Base-by-base conservation (phyloP, 1,284 basidiomycete species). In the Cryptococcus deneoformans region DNA sequence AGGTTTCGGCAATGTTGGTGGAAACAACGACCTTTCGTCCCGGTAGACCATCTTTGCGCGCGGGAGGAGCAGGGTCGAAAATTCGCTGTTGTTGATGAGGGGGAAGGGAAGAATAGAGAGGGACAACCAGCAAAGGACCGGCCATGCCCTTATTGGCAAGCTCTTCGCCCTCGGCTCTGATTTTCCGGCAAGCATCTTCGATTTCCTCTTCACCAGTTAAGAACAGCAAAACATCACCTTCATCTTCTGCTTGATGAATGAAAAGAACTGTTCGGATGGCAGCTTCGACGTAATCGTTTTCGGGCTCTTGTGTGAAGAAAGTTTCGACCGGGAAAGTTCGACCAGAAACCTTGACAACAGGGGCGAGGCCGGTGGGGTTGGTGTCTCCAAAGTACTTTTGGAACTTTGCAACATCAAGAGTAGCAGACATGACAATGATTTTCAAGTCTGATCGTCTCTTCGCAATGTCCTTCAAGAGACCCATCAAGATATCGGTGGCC, bases 131-230 rank as follows among this genome's bases (percentile, higher is more conserved):
- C 44, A 98, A 78, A 0, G 92, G 92, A 1, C 95, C 93, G 35
- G 94, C 87, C 60, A 86, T 82, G 48, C 86, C 84, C 62, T 86
- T 83, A 64, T 84, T 84, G 34, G 83, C 60, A 1, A 94, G 79
- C 56, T 92, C 87, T 59, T 94, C 92, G 0, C 87, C 89, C 71
- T 97, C 93, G 0, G 88, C 79, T 68, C 90, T 89, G 73, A 98
- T 95, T 77, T 96, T 95, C 39, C 90, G 81, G 74, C 95, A 98
- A 0, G 93, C 88, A 66, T 97, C 94, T 72, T 99, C 95, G 64
- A 99, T 99, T 79, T 99, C 96, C 71, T 98, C 95, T 75, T 98
- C 94, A 76, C 95, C 95, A 0, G 96, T 98, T 62, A 99, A 80
- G 85, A 99, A 99, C 5, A 99, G 80, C 1, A 99, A 80, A 42